Base-by-base conservation (phyloP, 805 yeast genomes). In the Kuraishia floccosa region DNA sequence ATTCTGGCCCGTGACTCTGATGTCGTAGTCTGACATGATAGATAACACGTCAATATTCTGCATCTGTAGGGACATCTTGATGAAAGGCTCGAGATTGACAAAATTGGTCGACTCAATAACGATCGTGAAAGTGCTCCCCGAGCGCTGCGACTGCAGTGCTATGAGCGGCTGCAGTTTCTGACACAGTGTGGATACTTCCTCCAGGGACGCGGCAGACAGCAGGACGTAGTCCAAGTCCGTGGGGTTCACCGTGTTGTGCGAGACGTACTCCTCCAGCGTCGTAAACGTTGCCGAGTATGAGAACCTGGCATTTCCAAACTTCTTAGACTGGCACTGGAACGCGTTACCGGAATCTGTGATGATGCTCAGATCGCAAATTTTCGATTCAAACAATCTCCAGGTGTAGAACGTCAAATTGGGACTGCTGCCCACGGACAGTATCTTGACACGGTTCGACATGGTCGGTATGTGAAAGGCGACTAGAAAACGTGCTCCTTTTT, bases 51-150 rank as follows among this genome's bases (percentile, higher is more conserved):
- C 62, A 35, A 54, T 49, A 39, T 37, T 51, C 7, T 41, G 42
- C 11, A 56, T 43, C 34, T 39, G 60, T 37, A 43, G 44, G 20
- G 53, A 53, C 49, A 70, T 56, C 39, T 58, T 61, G 24, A 77
- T 65, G 46, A 79, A 79, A 6, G 82, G 80, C 49, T 81, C 89
- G 31, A 81, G 50, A 48, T 77, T 77, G 34, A 81, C 70, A 46
- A 69, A 80, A 4, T 84, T 83, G 2, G 84, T 72, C 30, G 76
- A 68, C 52, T 81, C 93, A 23, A 81, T 55, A 17, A 80, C 55
- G 3, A 81, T 54, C 21, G 74, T 56, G 17, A 85, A 65, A 25
- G 48, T 65, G 37, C 49, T 49, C 12, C 38, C 39, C 11, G 32
- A 24, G 15, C 33, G 30, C 4, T 36, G 28, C 10, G 43, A 13